These are phyloP conservation scores for Pterulicium gracile DNA, from an alignment of 1,284 basidiomycete genomes.

Conservation along the genomic window DNA sequence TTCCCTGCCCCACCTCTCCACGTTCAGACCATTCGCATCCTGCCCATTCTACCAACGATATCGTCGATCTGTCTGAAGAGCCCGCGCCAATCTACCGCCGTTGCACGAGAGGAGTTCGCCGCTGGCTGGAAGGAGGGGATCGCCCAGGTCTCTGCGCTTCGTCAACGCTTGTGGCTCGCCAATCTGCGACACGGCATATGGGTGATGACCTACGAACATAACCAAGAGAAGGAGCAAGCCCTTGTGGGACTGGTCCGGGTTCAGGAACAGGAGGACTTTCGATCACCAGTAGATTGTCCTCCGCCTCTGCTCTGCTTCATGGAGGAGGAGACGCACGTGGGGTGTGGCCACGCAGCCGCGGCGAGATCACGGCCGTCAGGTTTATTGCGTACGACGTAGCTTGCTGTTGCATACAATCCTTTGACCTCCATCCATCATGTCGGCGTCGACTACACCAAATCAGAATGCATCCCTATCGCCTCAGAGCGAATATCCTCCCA, in stretches of 20 bases:
- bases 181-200: background rate
- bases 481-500: too few species aligned
- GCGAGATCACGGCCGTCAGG: background rate
- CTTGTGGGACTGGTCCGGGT: background rate
- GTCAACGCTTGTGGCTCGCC: slow-evolving; percentile 25
- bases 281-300: background rate
- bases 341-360: background rate
- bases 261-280: background rate
- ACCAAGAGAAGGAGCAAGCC: background rate
- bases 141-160: slow-evolving; percentile 29
- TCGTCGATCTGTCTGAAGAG: slow-evolving; percentile 31
- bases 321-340: background rate
- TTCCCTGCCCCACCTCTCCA: background rate
- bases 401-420: too few species aligned
- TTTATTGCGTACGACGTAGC: background rate
- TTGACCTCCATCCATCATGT: background rate
- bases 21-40: background rate
- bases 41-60: slow-evolving; percentile 27
- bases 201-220: background rate
- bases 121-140: slow-evolving; percentile 51
- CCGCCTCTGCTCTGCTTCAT: background rate
- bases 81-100: slow-evolving; percentile 17
- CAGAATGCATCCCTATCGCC: background rate
- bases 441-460: background rate
- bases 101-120: slow-evolving; percentile 38